phyloP scores from a whole-genome alignment of 2,329 filamentous ascomycete species.

The Fusarium incarnatum region DNA sequence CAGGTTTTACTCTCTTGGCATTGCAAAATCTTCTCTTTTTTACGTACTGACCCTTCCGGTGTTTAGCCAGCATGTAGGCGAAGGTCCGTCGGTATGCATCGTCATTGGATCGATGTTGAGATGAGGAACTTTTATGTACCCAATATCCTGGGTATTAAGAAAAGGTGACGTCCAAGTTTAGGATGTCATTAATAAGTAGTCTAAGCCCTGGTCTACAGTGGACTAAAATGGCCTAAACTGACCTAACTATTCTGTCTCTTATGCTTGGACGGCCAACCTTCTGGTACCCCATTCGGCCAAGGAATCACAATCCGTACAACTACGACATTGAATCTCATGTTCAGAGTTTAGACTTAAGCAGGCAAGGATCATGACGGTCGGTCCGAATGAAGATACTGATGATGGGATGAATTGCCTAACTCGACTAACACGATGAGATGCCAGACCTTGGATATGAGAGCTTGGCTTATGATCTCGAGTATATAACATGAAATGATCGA shows the following conservation, averaged over 20 bases:
- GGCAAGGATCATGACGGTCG: conserved; percentile 15
- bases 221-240: not conserved
- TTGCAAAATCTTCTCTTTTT: not conserved
- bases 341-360: conserved; percentile 3
- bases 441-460: not conserved
- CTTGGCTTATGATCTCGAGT: not conserved
- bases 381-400: conserved; percentile 24
- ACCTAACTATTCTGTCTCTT: not conserved
- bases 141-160: not conserved
- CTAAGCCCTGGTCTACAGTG: not conserved
- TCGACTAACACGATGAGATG: conserved; percentile 12
- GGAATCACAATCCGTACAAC: not conserved
- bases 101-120: conserved; percentile 5
- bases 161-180: not conserved
- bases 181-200: not conserved
- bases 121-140: not conserved
- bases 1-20: conserved; percentile 12
- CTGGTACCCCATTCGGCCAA: not conserved
- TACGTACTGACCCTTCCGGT: not conserved
- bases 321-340: not conserved
- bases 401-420: conserved; percentile 6
- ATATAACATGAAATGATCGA: conserved; percentile 11
- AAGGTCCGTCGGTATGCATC: not conserved
- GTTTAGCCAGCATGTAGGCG: not conserved
- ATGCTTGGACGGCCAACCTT: not conserved